Conservation (phyloP, 2,329 filamentous ascomycete genomes). For the Chaetomiaceae sp. region DNA sequence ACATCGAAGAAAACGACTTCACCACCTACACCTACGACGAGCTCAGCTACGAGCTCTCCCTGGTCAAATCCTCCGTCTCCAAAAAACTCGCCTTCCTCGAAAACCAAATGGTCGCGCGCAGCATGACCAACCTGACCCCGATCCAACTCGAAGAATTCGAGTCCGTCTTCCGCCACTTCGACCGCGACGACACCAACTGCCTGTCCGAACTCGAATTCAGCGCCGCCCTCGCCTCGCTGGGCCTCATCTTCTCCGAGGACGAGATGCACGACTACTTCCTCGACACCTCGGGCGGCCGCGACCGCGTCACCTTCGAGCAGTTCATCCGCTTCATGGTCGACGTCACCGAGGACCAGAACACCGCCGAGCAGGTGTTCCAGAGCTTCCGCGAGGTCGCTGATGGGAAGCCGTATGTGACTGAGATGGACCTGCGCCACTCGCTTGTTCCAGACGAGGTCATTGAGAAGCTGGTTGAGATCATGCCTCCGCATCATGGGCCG, state of each 20-base stretch:
- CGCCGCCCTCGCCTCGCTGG: slow-evolving; percentile 88
- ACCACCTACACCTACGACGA: slow-evolving; percentile 99
- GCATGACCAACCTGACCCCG: slow-evolving; percentile 97
- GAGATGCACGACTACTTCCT: slow-evolving; percentile 97
- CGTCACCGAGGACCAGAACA: slow-evolving; percentile 98
- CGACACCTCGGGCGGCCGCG: slow-evolving; percentile 73
- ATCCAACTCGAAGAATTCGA: slow-evolving; percentile 99
- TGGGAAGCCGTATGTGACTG: slow-evolving; percentile 97
- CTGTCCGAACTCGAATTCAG: slow-evolving; percentile 93
- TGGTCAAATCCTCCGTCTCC: slow-evolving; percentile 86
- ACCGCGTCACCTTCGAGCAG: slow-evolving; percentile 91
- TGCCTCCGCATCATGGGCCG: slow-evolving; percentile 78
- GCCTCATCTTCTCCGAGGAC: slow-evolving; percentile 91
- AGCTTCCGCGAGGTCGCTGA: slow-evolving; percentile 96
- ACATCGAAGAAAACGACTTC: slow-evolving; percentile 99
- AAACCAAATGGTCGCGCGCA: slow-evolving; percentile 96
- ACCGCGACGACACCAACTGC: slow-evolving; percentile 85
- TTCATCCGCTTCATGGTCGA: slow-evolving; percentile 99
- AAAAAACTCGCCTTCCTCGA: slow-evolving; percentile 97
- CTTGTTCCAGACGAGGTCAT: slow-evolving; percentile 97
- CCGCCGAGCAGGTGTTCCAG: slow-evolving; percentile 96
- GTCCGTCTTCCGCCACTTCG: slow-evolving; percentile 96
- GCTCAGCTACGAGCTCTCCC: slow-evolving; percentile 82
- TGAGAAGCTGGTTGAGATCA: slow-evolving; percentile 80
- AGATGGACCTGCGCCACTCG: slow-evolving; percentile 91